Conservation (phyloP, 208 protist species). For the Trypanosoma conorhini region DNA sequence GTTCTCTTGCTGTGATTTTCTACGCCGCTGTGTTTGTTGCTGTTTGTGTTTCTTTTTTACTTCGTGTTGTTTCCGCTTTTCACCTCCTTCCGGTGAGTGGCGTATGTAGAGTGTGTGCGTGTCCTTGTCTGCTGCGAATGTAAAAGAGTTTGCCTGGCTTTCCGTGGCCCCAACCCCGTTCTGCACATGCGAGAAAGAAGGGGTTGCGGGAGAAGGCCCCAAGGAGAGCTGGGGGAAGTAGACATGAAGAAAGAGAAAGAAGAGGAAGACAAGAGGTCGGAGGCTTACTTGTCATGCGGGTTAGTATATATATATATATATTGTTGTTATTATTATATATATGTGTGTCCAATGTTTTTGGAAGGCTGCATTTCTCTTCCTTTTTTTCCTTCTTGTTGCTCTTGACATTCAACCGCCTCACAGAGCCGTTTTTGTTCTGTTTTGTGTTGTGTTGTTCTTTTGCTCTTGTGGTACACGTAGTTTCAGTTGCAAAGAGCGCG, state of each 20-base stretch:
- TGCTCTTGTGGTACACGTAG: neutral
- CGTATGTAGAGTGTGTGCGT: neutral
- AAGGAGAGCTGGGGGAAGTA: no score
- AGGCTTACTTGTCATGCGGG: neutral
- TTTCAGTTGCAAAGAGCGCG: neutral
- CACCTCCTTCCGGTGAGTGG: neutral
- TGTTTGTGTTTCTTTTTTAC: constrained; percentile 21
- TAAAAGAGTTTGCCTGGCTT: neutral
- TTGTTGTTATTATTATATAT: neutral
- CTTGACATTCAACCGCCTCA: no score
- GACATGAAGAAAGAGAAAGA: no score
- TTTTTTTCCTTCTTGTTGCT: no score
- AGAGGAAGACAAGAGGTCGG: neutral
- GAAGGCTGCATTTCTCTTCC: no score
- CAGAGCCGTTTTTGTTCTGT: neutral
- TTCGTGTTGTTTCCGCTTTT: constrained; percentile 8
- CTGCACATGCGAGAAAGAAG: neutral
- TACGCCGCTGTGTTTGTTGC: neutral
- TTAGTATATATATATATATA: neutral
- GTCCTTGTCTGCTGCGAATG: neutral
- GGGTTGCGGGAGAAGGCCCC: neutral
- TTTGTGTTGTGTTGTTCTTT: constrained; percentile 8
- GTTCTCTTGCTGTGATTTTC: neutral
- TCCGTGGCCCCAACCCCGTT: neutral
- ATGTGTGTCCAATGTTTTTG: neutral